phyloP scores from a whole-genome alignment of 2,329 filamentous ascomycete genomes.

The Proliferodiscus dingleyae region DNA sequence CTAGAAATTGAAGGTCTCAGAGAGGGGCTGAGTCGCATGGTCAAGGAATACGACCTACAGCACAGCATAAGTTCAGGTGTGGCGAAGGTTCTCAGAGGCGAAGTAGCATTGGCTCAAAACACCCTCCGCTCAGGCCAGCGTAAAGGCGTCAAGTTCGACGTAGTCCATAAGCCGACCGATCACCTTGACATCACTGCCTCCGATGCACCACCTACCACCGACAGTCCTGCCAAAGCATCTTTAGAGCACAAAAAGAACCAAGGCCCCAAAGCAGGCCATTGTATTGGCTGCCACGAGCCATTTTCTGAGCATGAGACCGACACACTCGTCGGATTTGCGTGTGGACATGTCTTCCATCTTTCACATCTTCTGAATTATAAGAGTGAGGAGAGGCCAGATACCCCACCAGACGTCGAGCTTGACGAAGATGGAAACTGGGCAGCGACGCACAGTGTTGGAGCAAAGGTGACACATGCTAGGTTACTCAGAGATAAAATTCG shows the following conservation, averaged over 20 bases:
- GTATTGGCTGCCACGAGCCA: constrained; percentile 51
- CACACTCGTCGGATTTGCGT: constrained; percentile 74
- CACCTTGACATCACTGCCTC: constrained; percentile 42
- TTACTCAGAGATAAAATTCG: constrained; percentile 66
- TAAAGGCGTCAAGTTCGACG: constrained; percentile 84
- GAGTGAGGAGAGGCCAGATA: constrained; percentile 35
- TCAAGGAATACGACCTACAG: constrained; percentile 94
- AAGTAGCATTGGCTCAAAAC: constrained; percentile 81
- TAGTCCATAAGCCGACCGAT: constrained; percentile 44
- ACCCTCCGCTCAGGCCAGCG: constrained; percentile 73
- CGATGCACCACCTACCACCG: constrained; percentile 31
- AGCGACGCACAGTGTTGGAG: constrained; percentile 63
- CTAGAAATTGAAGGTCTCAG: constrained; percentile 87
- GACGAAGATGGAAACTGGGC: constrained; percentile 41
- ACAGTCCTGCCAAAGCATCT: constrained; percentile 13
- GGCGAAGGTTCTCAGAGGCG: constrained; percentile 77
- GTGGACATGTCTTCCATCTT: constrained; percentile 77
- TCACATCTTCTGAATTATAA: constrained; percentile 57
- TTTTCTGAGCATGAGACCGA: constrained; percentile 62
- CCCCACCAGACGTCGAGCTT: constrained; percentile 34
- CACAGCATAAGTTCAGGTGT: constrained; percentile 88
- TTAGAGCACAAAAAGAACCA: constrained; percentile 5
- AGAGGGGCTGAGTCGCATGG: constrained; percentile 83
- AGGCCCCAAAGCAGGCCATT: constrained; percentile 47
- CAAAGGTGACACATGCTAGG: constrained; percentile 83